Evolutionary conservation across 1,284 basidiomycete genomes (phyloP).

Genomic region (Hortiboletus rubellus): DNA sequence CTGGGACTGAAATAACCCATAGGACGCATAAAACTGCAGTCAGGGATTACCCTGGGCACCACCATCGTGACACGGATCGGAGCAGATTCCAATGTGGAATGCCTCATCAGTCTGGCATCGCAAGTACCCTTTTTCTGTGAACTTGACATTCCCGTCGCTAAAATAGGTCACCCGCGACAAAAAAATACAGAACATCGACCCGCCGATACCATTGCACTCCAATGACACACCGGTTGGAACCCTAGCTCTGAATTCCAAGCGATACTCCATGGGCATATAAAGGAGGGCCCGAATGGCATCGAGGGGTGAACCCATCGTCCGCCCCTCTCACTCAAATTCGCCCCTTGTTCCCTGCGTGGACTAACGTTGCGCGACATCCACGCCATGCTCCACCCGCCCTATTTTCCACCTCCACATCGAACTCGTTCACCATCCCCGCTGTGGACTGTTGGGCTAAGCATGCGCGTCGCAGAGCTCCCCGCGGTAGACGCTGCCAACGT

Average conservation of each 20-base stretch:
- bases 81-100: too few relatives aligned
- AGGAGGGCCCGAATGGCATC: neutral
- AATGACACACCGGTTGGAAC: neutral
- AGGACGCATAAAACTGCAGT: too few relatives aligned
- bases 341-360: neutral
- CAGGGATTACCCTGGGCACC: too few relatives aligned
- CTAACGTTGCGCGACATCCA: neutral
- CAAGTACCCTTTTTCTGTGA: too few relatives aligned
- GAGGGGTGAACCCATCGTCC: neutral
- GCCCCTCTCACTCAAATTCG: neutral
- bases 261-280: neutral
- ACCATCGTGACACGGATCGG: too few relatives aligned
- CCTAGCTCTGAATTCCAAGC: neutral
- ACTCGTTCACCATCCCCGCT: neutral
- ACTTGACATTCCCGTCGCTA: too few relatives aligned
- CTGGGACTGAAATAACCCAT: too few relatives aligned
- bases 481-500: too few relatives aligned
- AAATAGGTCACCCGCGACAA: too few relatives aligned
- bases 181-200: neutral
- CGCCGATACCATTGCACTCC: neutral
- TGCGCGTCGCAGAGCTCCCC: too few relatives aligned
- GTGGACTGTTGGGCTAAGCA: conserved; percentile 9
- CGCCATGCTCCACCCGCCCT: neutral
- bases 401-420: neutral
- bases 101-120: too few relatives aligned